phyloP scores from a whole-genome alignment of 1,284 basidiomycete species.

The Ustilago esculenta region DNA sequence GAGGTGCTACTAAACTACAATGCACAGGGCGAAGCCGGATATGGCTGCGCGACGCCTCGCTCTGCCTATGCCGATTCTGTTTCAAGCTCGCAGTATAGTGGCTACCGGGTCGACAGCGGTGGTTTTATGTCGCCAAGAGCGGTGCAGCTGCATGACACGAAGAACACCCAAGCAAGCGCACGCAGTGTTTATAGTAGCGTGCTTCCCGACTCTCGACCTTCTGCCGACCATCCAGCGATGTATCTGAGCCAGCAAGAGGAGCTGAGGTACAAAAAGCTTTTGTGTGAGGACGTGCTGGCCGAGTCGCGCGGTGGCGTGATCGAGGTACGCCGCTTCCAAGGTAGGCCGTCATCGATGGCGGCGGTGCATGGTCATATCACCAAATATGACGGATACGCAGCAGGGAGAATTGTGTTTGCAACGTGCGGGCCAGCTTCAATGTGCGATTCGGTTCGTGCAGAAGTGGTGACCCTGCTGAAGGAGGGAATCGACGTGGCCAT shows the following conservation, averaged over 20 bases:
- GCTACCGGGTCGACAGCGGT: background rate
- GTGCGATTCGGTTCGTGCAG: conserved; percentile 15
- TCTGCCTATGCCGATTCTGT: background rate
- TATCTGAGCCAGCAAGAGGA: background rate
- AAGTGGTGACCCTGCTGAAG: conserved; percentile 15
- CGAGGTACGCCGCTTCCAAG: conserved; percentile 8
- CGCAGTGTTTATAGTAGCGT: background rate
- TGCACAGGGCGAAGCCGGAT: background rate
- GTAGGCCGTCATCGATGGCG: conserved; percentile 19
- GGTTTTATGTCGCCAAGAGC: background rate
- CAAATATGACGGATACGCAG: background rate
- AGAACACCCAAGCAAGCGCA: background rate
- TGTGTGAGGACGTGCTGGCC: conserved; percentile 5
- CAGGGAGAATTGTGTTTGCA: conserved; percentile 15
- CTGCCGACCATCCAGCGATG: background rate
- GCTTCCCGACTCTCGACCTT: background rate
- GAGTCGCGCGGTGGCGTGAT: background rate
- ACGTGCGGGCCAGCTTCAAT: conserved; percentile 21
- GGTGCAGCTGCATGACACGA: conserved; percentile 1
- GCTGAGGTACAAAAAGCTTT: background rate
- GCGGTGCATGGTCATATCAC: conserved; percentile 14
- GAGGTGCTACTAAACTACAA: background rate
- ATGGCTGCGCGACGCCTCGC: background rate
- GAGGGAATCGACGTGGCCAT: conserved; percentile 2
- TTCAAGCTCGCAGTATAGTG: conserved; percentile 2